phyloP scores from a whole-genome alignment of 331 rosid species.

The Rosa hybrid region DNA sequence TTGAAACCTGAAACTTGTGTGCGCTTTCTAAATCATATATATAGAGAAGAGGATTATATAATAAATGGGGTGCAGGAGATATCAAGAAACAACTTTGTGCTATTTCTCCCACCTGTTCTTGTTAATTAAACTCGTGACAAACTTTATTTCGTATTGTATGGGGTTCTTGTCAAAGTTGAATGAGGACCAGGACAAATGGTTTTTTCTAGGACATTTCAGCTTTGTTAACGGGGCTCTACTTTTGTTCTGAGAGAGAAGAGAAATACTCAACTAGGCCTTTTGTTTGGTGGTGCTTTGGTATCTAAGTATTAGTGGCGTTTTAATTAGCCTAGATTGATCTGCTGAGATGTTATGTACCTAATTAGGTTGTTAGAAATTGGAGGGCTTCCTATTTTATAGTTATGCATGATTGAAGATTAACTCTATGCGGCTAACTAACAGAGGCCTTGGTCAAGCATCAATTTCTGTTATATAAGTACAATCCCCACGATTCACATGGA shows the following conservation, averaged over 20 bases:
- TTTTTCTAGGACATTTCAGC: slow-evolving; percentile 1
- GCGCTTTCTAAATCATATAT: no score
- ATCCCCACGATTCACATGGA: neutral
- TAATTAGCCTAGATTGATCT: neutral
- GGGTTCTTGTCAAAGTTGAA: slow-evolving; percentile 8
- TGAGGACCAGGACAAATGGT: neutral
- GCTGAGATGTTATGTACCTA: slow-evolving; percentile 4
- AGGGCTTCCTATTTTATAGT: neutral
- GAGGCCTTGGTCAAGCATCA: neutral
- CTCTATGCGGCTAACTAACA: neutral
- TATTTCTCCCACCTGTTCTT: no score
- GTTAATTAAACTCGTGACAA: no score
- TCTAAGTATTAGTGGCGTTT: neutral
- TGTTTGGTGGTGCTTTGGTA: neutral
- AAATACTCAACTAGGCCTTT: neutral
- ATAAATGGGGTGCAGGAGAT: no score
- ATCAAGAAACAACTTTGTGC: no score
- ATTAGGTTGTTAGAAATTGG: slow-evolving; percentile 4
- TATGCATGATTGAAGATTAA: neutral
- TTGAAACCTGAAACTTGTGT: no score
- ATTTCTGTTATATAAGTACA: neutral
- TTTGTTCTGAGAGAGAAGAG: neutral
- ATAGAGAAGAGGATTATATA: no score
- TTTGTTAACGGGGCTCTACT: slow-evolving; percentile 1
- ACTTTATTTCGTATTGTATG: no score